Percentiles rank a stretch among this genome's conserved stretches.
These are phyloP conservation scores for Lantana camara DNA, from an alignment of 257 asterid genomes.

Conservation along the genomic window DNA sequence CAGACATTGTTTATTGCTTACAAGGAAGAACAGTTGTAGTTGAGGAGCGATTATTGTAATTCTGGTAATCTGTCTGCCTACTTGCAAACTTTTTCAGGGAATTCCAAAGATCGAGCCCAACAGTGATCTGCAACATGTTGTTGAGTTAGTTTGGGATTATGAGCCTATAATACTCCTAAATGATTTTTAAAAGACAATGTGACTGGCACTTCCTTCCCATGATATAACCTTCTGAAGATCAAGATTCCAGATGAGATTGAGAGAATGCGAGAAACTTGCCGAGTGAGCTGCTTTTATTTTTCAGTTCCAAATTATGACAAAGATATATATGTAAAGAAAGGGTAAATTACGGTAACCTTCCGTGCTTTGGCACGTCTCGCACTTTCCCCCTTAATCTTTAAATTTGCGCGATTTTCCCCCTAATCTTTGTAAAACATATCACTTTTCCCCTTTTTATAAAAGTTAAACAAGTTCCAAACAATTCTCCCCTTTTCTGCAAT, in stretches of 20 bases:
- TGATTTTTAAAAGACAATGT: constrained; percentile 6
- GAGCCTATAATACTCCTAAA: neutral
- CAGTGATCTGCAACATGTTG: constrained; percentile 87
- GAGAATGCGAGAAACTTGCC: constrained; percentile 90
- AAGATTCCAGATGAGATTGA: constrained; percentile 81
- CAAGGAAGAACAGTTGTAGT: too few relatives aligned
- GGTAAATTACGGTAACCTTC: too few relatives aligned
- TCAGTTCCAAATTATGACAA: constrained; percentile 11
- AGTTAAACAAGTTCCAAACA: too few relatives aligned
- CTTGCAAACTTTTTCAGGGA: constrained; percentile 56
- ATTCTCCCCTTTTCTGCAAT: too few relatives aligned
- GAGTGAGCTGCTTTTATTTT: constrained; percentile 62
- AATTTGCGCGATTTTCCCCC: too few relatives aligned
- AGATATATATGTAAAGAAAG: too few relatives aligned
- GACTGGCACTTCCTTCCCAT: constrained; percentile 30
- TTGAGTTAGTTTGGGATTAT: constrained; percentile 65
- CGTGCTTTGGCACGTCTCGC: too few relatives aligned
- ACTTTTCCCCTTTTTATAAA: too few relatives aligned
- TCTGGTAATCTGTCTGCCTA: constrained; percentile 2
- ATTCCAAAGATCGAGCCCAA: constrained; percentile 87
- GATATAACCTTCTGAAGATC: constrained; percentile 61
- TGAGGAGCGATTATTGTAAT: neutral
- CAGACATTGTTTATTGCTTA: too few relatives aligned
- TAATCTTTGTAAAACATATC: too few relatives aligned
- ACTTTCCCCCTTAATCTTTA: too few relatives aligned